Base-by-base conservation (phyloP, 2,329 filamentous ascomycete genomes). In the Teratosphaeria epicoccoides region DNA sequence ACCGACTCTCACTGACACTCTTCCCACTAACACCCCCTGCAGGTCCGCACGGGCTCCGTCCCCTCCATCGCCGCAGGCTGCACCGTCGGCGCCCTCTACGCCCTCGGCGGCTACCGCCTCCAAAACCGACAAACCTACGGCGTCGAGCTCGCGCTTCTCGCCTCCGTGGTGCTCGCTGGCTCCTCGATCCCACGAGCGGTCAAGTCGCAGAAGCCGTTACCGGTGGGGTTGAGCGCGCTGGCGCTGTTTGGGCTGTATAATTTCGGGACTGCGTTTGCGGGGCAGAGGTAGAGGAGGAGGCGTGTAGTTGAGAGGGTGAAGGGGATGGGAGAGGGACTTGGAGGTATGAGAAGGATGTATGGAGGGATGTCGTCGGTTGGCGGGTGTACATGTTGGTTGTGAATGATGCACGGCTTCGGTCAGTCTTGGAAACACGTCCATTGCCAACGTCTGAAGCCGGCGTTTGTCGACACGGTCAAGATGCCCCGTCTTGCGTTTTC, bases 141-240 rank as follows among this genome's bases (percentile, higher is more conserved):
- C 56, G 73, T 94, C 60, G 93, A 97, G 71, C 75, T 95, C 43
- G 87, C 85, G n/a, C 78, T 98, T 9, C 76, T 96, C 43, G 93
- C 93, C 4, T 95, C 88, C 0, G 63, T 88, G n/a, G 73, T 97
- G 24, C 78, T 98, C 29, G 91, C 79, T 2, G 89, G 88, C 20
- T 86, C 86, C 43, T 85, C 87, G 1, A 84, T 97, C 54, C 93
- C 93, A 11, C 80, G 93, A 49, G 93, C 89, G 4, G 82, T 98
- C 64, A 87, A 83, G 68, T 79, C 83, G 43, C 76, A 79, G 61
- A 98, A 97, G 78, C 87, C 88, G 0, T 80, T 98, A 49, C 91
- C 93, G 0, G 76, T 86, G 51, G 81, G 84, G 10, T 73, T 98
- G 64, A 91, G 87, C 64, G 64, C 89, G 46, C 66, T 97, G 64